phyloP scores from a whole-genome alignment of 2,329 filamentous ascomycete genomes.

The Neopestalotiopsis sp. region DNA sequence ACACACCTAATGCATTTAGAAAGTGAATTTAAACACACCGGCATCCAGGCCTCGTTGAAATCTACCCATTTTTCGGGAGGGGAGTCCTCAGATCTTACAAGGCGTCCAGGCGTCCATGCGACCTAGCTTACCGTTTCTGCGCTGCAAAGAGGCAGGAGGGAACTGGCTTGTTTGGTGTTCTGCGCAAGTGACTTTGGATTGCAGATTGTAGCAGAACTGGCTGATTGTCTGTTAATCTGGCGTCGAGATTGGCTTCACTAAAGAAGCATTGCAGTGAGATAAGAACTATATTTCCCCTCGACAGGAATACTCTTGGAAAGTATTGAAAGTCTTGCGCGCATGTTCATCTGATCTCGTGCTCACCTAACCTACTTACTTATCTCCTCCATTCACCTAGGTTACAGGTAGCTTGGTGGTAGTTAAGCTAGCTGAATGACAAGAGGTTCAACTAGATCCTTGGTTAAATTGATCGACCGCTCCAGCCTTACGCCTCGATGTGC shows the following conservation, averaged over 20 bases:
- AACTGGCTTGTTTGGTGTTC: no score
- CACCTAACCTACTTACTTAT: no score
- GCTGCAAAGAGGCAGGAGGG: no score
- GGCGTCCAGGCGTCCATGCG: no score
- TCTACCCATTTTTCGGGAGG: not conserved
- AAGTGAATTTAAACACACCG: not conserved
- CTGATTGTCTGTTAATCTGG: no score
- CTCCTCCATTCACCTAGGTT: no score
- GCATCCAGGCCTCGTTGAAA: not conserved
- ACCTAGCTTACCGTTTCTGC: no score
- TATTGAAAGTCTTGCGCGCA: not conserved
- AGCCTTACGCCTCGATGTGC: slow-evolving; percentile 15
- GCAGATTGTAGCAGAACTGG: no score
- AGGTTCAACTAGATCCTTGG: not conserved
- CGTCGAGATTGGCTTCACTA: no score
- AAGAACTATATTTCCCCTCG: not conserved
- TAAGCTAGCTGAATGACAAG: not conserved
- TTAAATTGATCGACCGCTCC: slow-evolving; percentile 14
- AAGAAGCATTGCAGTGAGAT: no score
- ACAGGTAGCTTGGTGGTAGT: no score
- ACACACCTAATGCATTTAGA: not conserved
- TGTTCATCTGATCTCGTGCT: not conserved
- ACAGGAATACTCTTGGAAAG: not conserved
- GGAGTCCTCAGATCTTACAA: not conserved
- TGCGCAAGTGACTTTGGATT: no score